Evolutionary conservation across 2,329 filamentous ascomycete species (phyloP), one percentile per base, ranked within the genome.

Genomic region (Apiospora malaysiana): DNA sequence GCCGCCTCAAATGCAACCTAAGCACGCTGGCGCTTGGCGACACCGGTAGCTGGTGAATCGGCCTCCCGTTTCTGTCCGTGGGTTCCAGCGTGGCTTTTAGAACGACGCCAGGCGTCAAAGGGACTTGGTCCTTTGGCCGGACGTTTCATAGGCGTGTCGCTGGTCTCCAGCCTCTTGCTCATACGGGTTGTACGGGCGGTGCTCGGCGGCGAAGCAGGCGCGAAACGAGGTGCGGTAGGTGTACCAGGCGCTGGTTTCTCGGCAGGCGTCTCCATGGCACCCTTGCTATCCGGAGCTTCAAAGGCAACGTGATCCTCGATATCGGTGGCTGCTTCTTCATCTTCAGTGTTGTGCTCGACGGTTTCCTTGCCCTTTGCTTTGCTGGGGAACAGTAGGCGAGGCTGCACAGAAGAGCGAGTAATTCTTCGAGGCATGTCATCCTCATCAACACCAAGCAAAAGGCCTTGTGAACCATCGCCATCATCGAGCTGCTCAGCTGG

Each of bases 321-420:
- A 76, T 91, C 86, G 46, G 89, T 89, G 71, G 82, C 79, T 7
- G 87, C 87, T 77, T 93, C 90, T 69, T 90, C 89, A 69, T 90
- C 86, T 68, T 90, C 86, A 1, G 84, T 80, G 6, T 79, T 78
- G 1, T 77, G 77, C 65, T 78, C 77, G 40, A 82, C 78, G 70
- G 83, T 81, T 75, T 77, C 81, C 75, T 78, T 82, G 75, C 85
- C 86, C 76, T 85, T 84, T 59, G 82, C 82, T 14, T 76, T 83
- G 8, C 46, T 46, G 40, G 90, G 89, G 82, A 94, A 95, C 9
- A 95, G 86, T 10, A 94, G 87, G 45, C 91, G 89, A 18, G 92
- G 92, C 81, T 92, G 91, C 78, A 94, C 86, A 1, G 88, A 85
- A n/a, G 91, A 90, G 71, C 92, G 90, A 32, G 91, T 92, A 69